These are phyloP conservation scores for Phaseolus coccineus DNA, from an alignment of 331 rosid species.

Conservation along the genomic window DNA sequence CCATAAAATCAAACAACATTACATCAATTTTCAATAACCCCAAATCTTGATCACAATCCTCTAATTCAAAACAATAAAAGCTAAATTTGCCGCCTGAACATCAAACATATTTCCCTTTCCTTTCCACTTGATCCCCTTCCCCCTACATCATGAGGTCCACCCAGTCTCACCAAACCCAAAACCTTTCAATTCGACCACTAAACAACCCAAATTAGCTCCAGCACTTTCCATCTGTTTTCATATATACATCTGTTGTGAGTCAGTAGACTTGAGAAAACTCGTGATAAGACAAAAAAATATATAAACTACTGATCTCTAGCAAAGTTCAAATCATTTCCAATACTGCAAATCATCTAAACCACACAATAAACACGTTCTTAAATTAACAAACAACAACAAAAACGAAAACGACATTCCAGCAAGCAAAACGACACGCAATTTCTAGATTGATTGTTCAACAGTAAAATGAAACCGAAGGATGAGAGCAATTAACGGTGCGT, in stretches of 20 bases:
- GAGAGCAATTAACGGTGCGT: background rate
- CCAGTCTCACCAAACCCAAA: background rate
- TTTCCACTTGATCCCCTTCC: background rate
- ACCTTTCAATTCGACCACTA: background rate
- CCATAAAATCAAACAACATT: background rate
- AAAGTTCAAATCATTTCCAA: background rate
- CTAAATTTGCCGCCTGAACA: background rate
- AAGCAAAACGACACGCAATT: background rate
- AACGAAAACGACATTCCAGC: background rate
- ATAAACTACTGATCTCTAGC: background rate
- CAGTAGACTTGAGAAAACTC: no score
- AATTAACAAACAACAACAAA: background rate
- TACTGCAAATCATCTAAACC: background rate
- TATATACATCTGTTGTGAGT: background rate
- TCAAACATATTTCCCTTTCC: background rate
- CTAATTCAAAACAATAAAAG: slow-evolving; percentile 5
- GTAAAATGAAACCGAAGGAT: background rate
- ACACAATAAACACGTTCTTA: background rate
- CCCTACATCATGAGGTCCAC: background rate
- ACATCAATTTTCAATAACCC: background rate
- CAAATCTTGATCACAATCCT: slow-evolving; percentile 34
- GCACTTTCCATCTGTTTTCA: slow-evolving; percentile 18
- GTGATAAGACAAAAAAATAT: no score
- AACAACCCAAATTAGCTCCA: background rate
- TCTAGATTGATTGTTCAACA: background rate